phyloP scores from a whole-genome alignment of 208 protist species.

The Wallacemonas sp. region DNA sequence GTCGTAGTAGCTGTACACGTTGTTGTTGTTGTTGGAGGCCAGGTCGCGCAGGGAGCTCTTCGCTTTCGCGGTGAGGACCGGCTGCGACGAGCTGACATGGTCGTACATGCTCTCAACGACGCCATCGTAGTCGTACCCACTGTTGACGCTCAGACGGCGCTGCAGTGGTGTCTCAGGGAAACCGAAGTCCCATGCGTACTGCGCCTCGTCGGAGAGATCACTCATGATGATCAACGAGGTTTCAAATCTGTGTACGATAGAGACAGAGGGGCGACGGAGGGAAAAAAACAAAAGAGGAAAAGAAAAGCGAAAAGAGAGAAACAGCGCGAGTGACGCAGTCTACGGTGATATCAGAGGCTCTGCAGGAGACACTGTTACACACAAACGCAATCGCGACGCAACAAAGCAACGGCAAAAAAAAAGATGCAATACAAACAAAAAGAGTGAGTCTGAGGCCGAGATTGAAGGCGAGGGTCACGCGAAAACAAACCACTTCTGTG shows the following conservation, averaged over 20 bases:
- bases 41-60: neutral
- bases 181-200: conserved; percentile 16
- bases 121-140: conserved; percentile 12
- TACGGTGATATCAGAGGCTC: too few species aligned
- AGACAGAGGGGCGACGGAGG: neutral
- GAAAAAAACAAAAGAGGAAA: conserved; percentile 7
- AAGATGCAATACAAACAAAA: too few species aligned
- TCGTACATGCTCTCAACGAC: neutral
- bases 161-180: conserved; percentile 14
- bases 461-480: too few species aligned
- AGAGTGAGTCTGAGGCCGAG: too few species aligned
- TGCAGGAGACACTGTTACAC: too few species aligned
- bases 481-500: too few species aligned
- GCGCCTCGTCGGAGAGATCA: conserved; percentile 4
- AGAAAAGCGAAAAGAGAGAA: conserved; percentile 2
- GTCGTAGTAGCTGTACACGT: conserved; percentile 3
- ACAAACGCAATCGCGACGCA: too few species aligned
- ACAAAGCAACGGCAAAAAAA: too few species aligned
- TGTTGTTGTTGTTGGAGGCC: neutral
- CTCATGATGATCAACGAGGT: neutral
- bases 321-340: too few species aligned
- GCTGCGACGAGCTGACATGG: neutral
- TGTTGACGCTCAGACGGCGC: conserved; percentile 12
- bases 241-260: neutral
- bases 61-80: neutral